Percentiles rank a stretch among this genome's conserved stretches.
These are phyloP conservation scores for Aquilaria malaccensis DNA, from an alignment of 345 rosid genomes.

Conservation along the genomic window DNA sequence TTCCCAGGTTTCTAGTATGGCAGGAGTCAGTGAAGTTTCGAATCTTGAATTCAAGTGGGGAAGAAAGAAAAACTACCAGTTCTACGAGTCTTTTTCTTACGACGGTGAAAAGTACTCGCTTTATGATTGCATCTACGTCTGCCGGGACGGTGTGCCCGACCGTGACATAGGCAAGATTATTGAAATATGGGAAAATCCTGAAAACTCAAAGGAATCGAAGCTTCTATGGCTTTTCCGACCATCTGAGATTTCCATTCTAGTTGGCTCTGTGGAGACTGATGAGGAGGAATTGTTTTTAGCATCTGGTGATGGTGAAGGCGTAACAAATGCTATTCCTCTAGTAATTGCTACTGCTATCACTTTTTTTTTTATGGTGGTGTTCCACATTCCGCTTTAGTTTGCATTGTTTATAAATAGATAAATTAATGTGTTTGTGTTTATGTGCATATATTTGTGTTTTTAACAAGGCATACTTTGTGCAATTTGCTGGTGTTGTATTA, in stretches of 20 bases:
- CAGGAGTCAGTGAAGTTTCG: conserved; percentile 35
- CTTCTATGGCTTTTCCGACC: conserved; percentile 81
- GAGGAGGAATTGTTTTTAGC: conserved; percentile 78
- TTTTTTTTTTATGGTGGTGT: too few species aligned
- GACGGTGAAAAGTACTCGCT: conserved; percentile 62
- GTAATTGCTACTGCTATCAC: conserved; percentile 30
- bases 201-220: conserved; percentile 46
- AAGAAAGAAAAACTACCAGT: conserved; percentile 43
- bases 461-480: too few species aligned
- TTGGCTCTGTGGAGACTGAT: conserved; percentile 24
- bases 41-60: conserved; percentile 69
- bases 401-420: too few species aligned
- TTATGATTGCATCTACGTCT: conserved; percentile 59
- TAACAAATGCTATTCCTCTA: conserved; percentile 60
- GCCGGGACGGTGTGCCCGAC: conserved; percentile 32
- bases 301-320: conserved; percentile 75
- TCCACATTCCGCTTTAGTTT: too few species aligned
- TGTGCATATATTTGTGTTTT: too few species aligned
- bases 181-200: conserved; percentile 59
- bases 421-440: too few species aligned
- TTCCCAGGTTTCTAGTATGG: too few species aligned
- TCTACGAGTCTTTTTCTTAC: conserved; percentile 62
- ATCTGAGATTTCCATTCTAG: conserved; percentile 39
- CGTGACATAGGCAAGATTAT: conserved; percentile 67
- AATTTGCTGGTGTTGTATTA: too few species aligned